Conservation (phyloP, 2,329 filamentous ascomycete species). For the Orbilia blumenaviensis region DNA sequence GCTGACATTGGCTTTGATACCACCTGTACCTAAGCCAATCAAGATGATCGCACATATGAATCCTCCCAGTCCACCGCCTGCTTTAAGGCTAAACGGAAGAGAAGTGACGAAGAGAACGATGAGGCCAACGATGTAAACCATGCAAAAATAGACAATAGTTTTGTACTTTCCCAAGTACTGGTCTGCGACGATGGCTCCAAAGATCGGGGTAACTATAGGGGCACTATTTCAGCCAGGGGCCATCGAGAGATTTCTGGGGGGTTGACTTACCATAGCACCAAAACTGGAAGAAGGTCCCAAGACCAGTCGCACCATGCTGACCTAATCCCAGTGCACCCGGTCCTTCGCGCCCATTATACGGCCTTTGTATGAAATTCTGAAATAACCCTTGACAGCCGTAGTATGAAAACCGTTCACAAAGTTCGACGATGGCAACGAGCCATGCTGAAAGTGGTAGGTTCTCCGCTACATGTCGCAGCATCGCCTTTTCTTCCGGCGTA, state of each 20-base stretch:
- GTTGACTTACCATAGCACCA: slow-evolving; percentile 65
- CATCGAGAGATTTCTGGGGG: too few species aligned
- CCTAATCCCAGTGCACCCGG: slow-evolving; percentile 68
- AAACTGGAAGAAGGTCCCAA: slow-evolving; percentile 69
- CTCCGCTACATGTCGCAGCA: slow-evolving; percentile 67
- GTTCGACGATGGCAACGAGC: slow-evolving; percentile 68
- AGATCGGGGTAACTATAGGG: slow-evolving; percentile 68
- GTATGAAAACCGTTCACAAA: slow-evolving; percentile 70
- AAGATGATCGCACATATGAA: slow-evolving; percentile 69
- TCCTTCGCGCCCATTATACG: slow-evolving; percentile 56
- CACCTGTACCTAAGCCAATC: slow-evolving; percentile 73
- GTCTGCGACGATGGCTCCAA: slow-evolving; percentile 69
- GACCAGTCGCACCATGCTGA: slow-evolving; percentile 67
- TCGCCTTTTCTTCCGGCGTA: slow-evolving; percentile 65
- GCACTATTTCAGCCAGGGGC: slow-evolving; percentile 68
- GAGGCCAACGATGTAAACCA: slow-evolving; percentile 69
- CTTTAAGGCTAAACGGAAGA: slow-evolving; percentile 65
- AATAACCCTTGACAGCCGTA: slow-evolving; percentile 68
- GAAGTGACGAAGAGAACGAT: slow-evolving; percentile 68
- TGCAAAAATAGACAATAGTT: slow-evolving; percentile 68
- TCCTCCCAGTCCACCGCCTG: slow-evolving; percentile 66
- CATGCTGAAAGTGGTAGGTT: slow-evolving; percentile 68
- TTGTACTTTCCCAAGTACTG: slow-evolving; percentile 71
- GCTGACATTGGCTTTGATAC: slow-evolving; percentile 73
- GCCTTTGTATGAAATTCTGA: slow-evolving; percentile 60